Conservation (phyloP, 345 rosid genomes). For the Fremontodendron californicum region DNA sequence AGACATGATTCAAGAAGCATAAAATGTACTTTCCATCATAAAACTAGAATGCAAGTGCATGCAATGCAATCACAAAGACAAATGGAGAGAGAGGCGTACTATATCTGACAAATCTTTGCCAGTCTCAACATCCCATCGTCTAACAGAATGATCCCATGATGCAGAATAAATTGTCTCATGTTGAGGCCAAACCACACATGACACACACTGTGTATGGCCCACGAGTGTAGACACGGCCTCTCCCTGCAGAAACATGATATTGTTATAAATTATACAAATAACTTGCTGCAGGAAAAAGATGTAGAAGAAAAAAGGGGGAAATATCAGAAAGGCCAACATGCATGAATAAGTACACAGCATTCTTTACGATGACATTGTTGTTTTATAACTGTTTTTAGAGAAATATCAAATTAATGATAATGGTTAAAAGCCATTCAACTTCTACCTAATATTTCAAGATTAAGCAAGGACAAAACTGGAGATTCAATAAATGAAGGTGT, state of each 20-base stretch:
- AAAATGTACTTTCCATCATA: background rate
- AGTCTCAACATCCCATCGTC: slow-evolving; percentile 80
- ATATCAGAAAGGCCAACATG: background rate
- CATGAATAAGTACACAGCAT: background rate
- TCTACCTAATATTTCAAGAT: background rate
- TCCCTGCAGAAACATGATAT: slow-evolving; percentile 40
- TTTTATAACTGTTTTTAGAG: background rate
- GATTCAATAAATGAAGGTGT: background rate
- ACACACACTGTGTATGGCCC: slow-evolving; percentile 88
- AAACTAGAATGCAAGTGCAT: background rate
- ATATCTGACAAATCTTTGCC: slow-evolving; percentile 68
- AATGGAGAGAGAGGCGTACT: slow-evolving; percentile 36
- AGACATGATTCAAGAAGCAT: background rate
- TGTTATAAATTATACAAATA: background rate
- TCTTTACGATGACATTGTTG: background rate
- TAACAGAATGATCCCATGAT: slow-evolving; percentile 95
- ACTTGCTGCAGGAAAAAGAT: background rate
- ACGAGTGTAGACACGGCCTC: slow-evolving; percentile 69
- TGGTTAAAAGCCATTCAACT: background rate
- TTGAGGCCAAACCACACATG: slow-evolving; percentile 85
- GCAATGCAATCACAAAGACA: background rate
- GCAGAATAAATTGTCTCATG: slow-evolving; percentile 65
- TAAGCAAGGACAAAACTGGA: background rate
- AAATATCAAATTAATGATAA: background rate
- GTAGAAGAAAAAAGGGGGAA: background rate